Base-by-base conservation (phyloP, 1,284 basidiomycete species). In the Leccinum fallax region DNA sequence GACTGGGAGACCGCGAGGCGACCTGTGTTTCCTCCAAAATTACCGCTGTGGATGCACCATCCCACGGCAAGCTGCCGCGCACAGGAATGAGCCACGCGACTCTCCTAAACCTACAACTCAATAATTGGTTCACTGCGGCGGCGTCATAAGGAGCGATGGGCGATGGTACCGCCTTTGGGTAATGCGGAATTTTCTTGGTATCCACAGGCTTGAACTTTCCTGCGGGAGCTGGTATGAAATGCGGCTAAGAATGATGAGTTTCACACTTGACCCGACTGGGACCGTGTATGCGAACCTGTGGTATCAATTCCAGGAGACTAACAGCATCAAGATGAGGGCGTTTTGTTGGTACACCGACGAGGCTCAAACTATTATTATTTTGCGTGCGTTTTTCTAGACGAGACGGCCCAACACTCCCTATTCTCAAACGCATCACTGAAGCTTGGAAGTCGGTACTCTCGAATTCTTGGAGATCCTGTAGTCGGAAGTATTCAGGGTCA, bases 1-100 rank as follows among this genome's bases (percentile, higher is more conserved):
- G 66, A 63, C 62, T 66, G 32, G 53, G 61, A 60, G 51, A 60
- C 34, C 61, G 58, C 40, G 61, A 68, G 51, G 61, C 28, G 28
- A 30, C 48, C 60, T 65, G 63, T 48, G 60, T 46, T 24, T 68
- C 66, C 26, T 77, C 74, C 30, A 81, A 65, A 16, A 87, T 60
- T 4, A 72, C 71, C 5, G 81, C 87, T 19, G 75, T 63, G 1
- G 85, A 81, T 51, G 80, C 80, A 21, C 71, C 74, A 6, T 74
- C 68, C 83, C 85, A 89, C 10, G 84, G 84, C 34, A 83, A 68
- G 11, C 54, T 69, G 10, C 88, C 88, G 11, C 85, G 82, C 7
- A 89, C 69, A 38, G 88, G 88, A 43, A 90, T 77, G n/a, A 89
- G 68, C 88, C 88, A 90, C 3, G 83, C 81, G 55, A 74, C 74